Base-by-base conservation (phyloP, 768 basidiomycete species). In the Lactifluus hygrophoroides region DNA sequence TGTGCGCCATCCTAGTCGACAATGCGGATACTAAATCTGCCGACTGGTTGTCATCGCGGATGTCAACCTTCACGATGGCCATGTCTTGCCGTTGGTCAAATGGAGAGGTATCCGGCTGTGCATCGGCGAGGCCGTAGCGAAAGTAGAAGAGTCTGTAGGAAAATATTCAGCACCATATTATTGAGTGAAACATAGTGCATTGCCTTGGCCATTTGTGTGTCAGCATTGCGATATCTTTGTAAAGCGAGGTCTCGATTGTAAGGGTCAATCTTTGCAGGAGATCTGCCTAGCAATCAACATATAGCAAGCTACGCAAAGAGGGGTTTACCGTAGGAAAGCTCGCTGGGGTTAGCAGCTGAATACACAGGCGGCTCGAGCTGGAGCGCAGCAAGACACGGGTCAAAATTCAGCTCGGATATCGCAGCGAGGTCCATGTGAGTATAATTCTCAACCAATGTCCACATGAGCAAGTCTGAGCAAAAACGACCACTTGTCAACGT, bases 401-500 rank as follows among this genome's bases (percentile, higher is more conserved):
- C 78, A 40, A 82, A 79, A 32, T 79, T 75, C 21, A 89, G 76
- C 37, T 80, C 77, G 34, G 78, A 75, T 11, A 88, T 66, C 14
- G 77, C 74, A 5, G 81, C 85, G 11, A 86, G 72, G 62, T 90
- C 87, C 74, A 90, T 77, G 63, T 86, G 80, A 2, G 80, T 78
- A 66, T 84, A 87, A 44, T 85, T 74, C 67, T 88, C 86, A 45
- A 85, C 73, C 43, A 88, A 69, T 27, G 76, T 75, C 77, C 79
- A 82, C 52, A 86, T 69, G 5, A 76, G 70, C 32, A 72, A 70
- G 10, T 76, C 84, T 84, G 61, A 54, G 19, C 44, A 14, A 38
- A 49, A 3, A 13, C 40, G 40, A 53, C 28, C 32, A 34, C 30
- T 14, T 45, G 42, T 28, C 30, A 65, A 53, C 25, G 74, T 64